Conservation (phyloP, 441 rosid species). For the Dalechampia spathulata region DNA sequence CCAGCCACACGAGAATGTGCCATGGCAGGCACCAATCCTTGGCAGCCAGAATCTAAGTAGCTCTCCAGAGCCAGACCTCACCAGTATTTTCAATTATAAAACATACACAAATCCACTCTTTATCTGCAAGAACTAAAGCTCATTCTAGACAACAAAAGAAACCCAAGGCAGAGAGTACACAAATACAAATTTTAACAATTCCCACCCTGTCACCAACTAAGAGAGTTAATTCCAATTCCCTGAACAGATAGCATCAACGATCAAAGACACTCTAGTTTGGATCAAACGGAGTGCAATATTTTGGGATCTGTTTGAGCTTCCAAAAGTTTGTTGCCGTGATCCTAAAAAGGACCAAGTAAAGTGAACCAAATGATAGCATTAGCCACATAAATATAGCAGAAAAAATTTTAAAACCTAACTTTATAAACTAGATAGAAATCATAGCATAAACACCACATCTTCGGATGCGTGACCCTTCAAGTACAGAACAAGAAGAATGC, state of each 20-base stretch:
- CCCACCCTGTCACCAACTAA: slow-evolving; percentile 23
- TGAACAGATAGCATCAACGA: slow-evolving; percentile 19
- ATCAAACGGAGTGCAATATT: slow-evolving; percentile 26
- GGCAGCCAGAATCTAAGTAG: slow-evolving; percentile 59
- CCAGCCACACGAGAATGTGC: slow-evolving; percentile 79
- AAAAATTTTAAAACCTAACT: slow-evolving; percentile 4
- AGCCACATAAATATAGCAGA: slow-evolving; percentile 8
- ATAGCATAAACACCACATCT: neutral
- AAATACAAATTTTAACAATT: slow-evolving; percentile 15
- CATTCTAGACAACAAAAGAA: slow-evolving; percentile 1
- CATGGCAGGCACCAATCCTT: slow-evolving; percentile 54
- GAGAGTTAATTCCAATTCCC: slow-evolving; percentile 18
- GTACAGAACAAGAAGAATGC: neutral
- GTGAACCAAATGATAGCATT: slow-evolving; percentile 20
- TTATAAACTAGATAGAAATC: slow-evolving; percentile 1
- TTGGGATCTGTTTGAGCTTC: slow-evolving; percentile 30
- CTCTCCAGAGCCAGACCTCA: slow-evolving; percentile 69
- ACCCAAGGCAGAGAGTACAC: slow-evolving; percentile 1
- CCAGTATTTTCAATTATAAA: slow-evolving; percentile 25
- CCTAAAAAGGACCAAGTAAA: slow-evolving; percentile 24
- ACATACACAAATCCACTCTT: slow-evolving; percentile 20
- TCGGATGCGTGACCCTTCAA: neutral
- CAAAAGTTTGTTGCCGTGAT: slow-evolving; percentile 33
- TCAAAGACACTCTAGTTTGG: slow-evolving; percentile 20
- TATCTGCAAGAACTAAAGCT: slow-evolving; percentile 17